Evolutionary conservation across 2,329 filamentous ascomycete species (phyloP), one percentile per base, ranked within the genome.

Genomic region (Sarocladium kiliense): DNA sequence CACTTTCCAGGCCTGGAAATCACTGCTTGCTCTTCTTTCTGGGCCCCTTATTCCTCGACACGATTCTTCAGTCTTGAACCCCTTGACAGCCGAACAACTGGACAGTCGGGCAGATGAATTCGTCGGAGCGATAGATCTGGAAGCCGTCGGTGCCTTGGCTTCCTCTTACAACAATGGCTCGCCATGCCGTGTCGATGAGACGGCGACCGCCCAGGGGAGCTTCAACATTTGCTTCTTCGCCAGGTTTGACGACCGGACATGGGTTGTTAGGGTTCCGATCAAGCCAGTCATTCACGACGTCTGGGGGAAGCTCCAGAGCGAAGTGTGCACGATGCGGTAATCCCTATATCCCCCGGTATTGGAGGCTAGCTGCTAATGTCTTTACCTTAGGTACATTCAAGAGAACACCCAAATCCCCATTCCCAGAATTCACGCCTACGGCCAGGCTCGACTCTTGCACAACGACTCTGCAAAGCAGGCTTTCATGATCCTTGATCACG

Each of bases 191-290:
- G 34, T 58, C 39, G 36, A 25, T 27, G 41, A 16, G 44, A 53
- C 49, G 44, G 34, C 6, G 36, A 18, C 36, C 36, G 36, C 36
- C 36, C 36, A 39, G 36, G 59, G 59, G 21, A 61, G 59, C 47
- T 60, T 58, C 51, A 61, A 61, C 30, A 53, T 57, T 47, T 61
- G 59, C 42, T 59, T 61, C 53, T 57, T 61, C 36, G 53, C 60
- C 42, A 18, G 26, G 16, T 60, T 60, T 37, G 44, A 41, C 44
- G 30, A 54, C 44, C 41, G 30, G 23, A 42, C 6, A 44, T 60
- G 58, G 58, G 54, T 59, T 32, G 54, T 61, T 4, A 45, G 58
- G 32, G 27, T 61, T 42, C 58, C 59, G 26, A 49, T 60, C 41
- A 50, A 58, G 27, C 58, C 59, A 21, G 58, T 18, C 37, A 57